Percentiles rank a stretch among this genome's conserved stretches.
Conservation (phyloP, 2,329 filamentous ascomycete genomes). For the Colletotrichum higginsianum region DNA sequence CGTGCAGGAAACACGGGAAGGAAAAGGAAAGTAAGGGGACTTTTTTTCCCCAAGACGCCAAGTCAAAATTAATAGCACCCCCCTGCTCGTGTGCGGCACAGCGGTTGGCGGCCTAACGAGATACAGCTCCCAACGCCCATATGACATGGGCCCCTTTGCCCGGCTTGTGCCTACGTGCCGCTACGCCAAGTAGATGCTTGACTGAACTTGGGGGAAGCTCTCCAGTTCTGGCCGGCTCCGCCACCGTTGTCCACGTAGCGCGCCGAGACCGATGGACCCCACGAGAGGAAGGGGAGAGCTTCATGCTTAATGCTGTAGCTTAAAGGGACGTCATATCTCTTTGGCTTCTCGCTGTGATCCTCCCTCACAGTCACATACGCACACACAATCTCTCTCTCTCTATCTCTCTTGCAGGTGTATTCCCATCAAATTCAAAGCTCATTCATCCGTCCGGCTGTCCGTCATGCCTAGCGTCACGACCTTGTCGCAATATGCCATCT, state of each 20-base stretch:
- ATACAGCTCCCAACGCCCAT: neutral
- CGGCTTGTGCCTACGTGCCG: neutral
- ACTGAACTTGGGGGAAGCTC: neutral
- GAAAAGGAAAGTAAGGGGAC: too few relatives aligned
- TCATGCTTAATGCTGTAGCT: neutral
- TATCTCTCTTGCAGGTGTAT: too few relatives aligned
- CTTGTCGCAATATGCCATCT: neutral
- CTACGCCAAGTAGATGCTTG: neutral
- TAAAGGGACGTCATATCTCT: neutral
- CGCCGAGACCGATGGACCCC: too few relatives aligned
- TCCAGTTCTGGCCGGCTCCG: neutral
- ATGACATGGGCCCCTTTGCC: neutral
- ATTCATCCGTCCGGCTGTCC: neutral
- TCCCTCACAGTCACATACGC: too few relatives aligned
- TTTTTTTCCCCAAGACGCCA: neutral
- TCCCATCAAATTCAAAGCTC: neutral
- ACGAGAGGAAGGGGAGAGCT: neutral
- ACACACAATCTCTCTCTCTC: neutral
- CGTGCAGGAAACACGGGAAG: too few relatives aligned
- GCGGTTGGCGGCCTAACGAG: constrained; percentile 10
- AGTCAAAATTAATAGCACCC: neutral
- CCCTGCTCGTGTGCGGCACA: constrained; percentile 16
- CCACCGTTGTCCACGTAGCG: neutral
- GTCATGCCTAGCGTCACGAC: constrained; percentile 22
- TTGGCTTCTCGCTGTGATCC: too few relatives aligned